A percentile compares a stretch with the other conserved stretches of the same genome.
Conservation (phyloP, 2,329 filamentous ascomycete genomes). For the Colletotrichum somersetense region DNA sequence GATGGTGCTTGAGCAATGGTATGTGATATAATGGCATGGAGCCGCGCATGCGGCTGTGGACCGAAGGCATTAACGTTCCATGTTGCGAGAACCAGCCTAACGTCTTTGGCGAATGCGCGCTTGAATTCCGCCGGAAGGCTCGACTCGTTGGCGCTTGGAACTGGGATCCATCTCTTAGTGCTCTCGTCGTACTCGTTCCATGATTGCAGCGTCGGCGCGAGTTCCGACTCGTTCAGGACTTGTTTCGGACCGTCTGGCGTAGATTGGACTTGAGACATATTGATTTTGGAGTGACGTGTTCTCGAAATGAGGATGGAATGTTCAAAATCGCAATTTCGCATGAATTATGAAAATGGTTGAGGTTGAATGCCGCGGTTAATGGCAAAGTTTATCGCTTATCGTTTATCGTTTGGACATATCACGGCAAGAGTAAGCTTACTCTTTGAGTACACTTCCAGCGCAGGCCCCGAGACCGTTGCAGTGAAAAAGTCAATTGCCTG, state of each 20-base stretch:
- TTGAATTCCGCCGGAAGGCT: not conserved
- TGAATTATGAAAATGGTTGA: not conserved
- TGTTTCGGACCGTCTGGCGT: not conserved
- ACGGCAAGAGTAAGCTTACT: too few relatives aligned
- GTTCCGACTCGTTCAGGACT: not conserved
- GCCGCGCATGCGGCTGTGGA: slow-evolving; percentile 40
- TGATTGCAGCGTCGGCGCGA: slow-evolving; percentile 17
- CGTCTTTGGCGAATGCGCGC: not conserved
- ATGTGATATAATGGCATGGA: slow-evolving; percentile 47
- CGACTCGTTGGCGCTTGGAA: not conserved
- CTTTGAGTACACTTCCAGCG: too few relatives aligned
- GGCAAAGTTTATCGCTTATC: too few relatives aligned
- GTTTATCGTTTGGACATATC: too few relatives aligned
- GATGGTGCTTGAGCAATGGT: slow-evolving; percentile 40
- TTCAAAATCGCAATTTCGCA: too few relatives aligned
- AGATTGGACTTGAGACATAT: not conserved
- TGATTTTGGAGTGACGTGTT: not conserved
- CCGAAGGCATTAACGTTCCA: slow-evolving; percentile 27
- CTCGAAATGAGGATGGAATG: not conserved
- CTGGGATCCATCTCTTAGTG: not conserved
- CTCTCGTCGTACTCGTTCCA: slow-evolving; percentile 17
- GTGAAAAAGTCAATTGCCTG: too few relatives aligned
- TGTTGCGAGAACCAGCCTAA: slow-evolving; percentile 18
- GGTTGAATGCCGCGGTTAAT: too few relatives aligned
- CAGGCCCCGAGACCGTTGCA: too few relatives aligned